A percentile compares a stretch with the other conserved stretches of the same genome.
Conservation (phyloP, 805 yeast genomes). For the Brettanomyces custersianus region DNA sequence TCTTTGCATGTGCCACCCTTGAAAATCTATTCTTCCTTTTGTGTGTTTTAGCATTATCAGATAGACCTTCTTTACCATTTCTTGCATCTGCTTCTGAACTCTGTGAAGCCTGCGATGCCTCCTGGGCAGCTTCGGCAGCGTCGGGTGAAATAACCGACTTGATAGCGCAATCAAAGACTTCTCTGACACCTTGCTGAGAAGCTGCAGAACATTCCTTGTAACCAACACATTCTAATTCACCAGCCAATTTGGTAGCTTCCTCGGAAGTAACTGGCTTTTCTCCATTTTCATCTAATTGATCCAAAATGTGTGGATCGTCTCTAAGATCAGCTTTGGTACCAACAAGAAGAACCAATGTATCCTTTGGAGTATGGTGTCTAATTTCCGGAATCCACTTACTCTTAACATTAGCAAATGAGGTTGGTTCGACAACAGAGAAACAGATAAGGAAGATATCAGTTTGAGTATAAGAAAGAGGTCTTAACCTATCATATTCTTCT, state of each 20-base stretch:
- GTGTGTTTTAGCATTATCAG: neutral
- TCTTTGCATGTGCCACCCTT: slow-evolving; percentile 23
- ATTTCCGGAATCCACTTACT: slow-evolving; percentile 85
- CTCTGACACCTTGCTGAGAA: slow-evolving; percentile 78
- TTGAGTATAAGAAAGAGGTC: slow-evolving; percentile 88
- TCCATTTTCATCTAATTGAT: slow-evolving; percentile 54
- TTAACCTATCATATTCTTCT: slow-evolving; percentile 79
- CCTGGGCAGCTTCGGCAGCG: slow-evolving; percentile 7
- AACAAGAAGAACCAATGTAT: slow-evolving; percentile 59
- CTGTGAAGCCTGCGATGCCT: slow-evolving; percentile 3
- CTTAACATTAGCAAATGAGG: slow-evolving; percentile 71
- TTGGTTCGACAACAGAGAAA: slow-evolving; percentile 75
- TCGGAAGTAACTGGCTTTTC: slow-evolving; percentile 49
- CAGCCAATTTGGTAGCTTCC: slow-evolving; percentile 61
- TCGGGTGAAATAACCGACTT: slow-evolving; percentile 55
- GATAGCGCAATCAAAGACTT: slow-evolving; percentile 77
- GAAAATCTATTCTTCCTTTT: slow-evolving; percentile 1
- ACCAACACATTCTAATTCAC: slow-evolving; percentile 61
- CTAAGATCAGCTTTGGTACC: slow-evolving; percentile 88
- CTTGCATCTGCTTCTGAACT: slow-evolving; percentile 8
- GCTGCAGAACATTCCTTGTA: slow-evolving; percentile 89
- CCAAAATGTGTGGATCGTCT: slow-evolving; percentile 70
- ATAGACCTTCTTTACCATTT: slow-evolving; percentile 1
- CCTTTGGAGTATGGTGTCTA: slow-evolving; percentile 70
- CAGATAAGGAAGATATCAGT: slow-evolving; percentile 84